A percentile compares a stretch with the other conserved stretches of the same genome.
phyloP scores from a whole-genome alignment of 371 early-diverging fungal species.

The Haplosporangium sp. region DNA sequence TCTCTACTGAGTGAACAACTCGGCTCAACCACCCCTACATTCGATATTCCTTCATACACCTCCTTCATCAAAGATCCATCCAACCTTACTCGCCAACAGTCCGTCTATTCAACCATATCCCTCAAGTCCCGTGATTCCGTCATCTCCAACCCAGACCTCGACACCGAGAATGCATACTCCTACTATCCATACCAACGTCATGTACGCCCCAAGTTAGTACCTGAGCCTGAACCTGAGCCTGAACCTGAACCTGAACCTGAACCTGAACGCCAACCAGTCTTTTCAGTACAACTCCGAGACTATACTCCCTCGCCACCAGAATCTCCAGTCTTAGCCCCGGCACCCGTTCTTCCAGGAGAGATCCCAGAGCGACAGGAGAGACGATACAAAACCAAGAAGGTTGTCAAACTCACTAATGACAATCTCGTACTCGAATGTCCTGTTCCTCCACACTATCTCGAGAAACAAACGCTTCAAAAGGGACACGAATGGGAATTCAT shows the following conservation, averaged over 20 bases:
- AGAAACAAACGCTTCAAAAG: slow-evolving; percentile 53
- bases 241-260: slow-evolving; percentile 19
- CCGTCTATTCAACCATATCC: slow-evolving; percentile 40
- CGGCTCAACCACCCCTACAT: slow-evolving; percentile 1
- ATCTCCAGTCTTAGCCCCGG: slow-evolving; percentile 37
- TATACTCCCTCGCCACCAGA: slow-evolving; percentile 31
- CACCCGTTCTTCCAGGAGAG: slow-evolving; percentile 58
- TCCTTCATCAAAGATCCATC: slow-evolving; percentile 40
- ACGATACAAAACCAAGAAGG: slow-evolving; percentile 60
- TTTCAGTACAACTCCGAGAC: slow-evolving; percentile 29
- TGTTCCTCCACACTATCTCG: slow-evolving; percentile 59
- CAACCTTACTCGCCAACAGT: slow-evolving; percentile 38
- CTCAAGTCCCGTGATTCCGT: slow-evolving; percentile 33
- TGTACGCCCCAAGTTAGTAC: slow-evolving; percentile 11
- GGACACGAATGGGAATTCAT: slow-evolving; percentile 73
- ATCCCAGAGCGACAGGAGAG: slow-evolving; percentile 65
- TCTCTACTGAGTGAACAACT: slow-evolving; percentile 1
- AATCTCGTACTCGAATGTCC: slow-evolving; percentile 67
- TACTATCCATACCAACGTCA: slow-evolving; percentile 43
- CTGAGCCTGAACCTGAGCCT: slow-evolving; percentile 22
- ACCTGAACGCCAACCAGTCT: slow-evolving; percentile 9
- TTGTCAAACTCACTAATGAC: slow-evolving; percentile 58
- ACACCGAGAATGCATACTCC: slow-evolving; percentile 42
- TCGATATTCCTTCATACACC: slow-evolving; percentile 41
- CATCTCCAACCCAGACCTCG: slow-evolving; percentile 45